Evolutionary conservation across 78 protist species (phyloP).

Genomic region (Emiliania huxleyi): DNA sequence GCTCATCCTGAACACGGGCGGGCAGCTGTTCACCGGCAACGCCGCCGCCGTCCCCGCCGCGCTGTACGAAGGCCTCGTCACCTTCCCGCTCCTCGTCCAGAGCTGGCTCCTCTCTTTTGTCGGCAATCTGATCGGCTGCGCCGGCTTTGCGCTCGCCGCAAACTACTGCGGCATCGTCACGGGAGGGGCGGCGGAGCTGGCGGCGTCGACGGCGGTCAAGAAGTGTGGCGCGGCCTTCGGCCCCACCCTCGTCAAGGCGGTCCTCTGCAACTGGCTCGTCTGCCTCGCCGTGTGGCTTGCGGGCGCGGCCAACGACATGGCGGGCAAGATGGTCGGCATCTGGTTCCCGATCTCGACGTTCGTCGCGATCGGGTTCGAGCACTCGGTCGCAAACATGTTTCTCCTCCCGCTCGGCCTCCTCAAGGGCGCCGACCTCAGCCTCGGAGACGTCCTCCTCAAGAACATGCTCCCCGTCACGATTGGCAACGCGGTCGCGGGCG

Average conservation of each 20-base stretch:
- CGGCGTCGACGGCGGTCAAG: not conserved
- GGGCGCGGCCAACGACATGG: not conserved
- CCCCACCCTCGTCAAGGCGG: not conserved
- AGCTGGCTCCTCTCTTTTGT: not conserved
- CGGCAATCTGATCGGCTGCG: constrained; percentile 14
- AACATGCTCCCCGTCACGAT: constrained; percentile 5
- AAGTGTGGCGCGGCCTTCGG: not conserved
- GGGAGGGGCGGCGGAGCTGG: not conserved
- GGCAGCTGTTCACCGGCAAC: constrained; percentile 21
- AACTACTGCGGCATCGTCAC: not conserved
- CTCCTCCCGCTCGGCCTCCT: constrained; percentile 39
- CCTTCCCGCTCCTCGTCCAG: not conserved
- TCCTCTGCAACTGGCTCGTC: constrained; percentile 40
- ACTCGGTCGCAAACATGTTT: constrained; percentile 41
- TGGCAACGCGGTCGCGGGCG: not conserved
- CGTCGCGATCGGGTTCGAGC: constrained; percentile 38
- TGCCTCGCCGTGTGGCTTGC: not conserved
- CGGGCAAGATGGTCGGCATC: constrained; percentile 17
- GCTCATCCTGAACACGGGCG: not conserved
- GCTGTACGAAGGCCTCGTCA: not conserved
- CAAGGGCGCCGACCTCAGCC: not conserved
- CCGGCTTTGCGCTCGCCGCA: not conserved
- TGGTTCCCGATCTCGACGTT: constrained; percentile 28
- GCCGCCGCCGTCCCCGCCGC: not conserved
- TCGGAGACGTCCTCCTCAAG: not conserved